A percentile compares a stretch with the other conserved stretches of the same genome.
These are phyloP conservation scores for Cladochytrium replicatum DNA, from an alignment of 192 early-diverging fungal species.

Conservation along the genomic window DNA sequence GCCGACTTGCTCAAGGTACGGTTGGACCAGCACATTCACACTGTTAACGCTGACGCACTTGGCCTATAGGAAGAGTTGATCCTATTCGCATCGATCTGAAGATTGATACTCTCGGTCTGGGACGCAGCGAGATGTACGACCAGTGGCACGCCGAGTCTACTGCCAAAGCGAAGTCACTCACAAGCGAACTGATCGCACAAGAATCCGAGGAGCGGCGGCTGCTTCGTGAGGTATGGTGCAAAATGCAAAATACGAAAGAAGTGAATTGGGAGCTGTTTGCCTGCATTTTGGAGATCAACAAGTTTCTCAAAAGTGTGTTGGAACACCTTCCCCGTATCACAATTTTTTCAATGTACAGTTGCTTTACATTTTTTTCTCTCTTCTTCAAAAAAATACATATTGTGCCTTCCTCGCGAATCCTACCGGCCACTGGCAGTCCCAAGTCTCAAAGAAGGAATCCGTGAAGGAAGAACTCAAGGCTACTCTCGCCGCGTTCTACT, in stretches of 20 bases:
- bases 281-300: too few relatives aligned
- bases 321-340: too few relatives aligned
- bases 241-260: too few relatives aligned
- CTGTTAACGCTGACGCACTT: too few relatives aligned
- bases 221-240: slow-evolving; percentile 45
- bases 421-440: slow-evolving; percentile 17
- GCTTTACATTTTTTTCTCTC: not conserved
- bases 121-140: slow-evolving; percentile 46
- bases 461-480: slow-evolving; percentile 52
- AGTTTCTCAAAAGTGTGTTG: too few relatives aligned
- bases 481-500: slow-evolving; percentile 60
- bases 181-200: slow-evolving; percentile 53
- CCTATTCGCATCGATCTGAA: slow-evolving; percentile 62
- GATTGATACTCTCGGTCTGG: slow-evolving; percentile 53
- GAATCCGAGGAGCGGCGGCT: slow-evolving; percentile 50
- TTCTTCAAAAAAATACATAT: not conserved
- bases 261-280: too few relatives aligned
- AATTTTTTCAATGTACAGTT: too few relatives aligned
- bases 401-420: not conserved
- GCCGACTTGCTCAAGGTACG: slow-evolving; percentile 41
- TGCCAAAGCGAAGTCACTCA: slow-evolving; percentile 47
- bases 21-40: too few relatives aligned
- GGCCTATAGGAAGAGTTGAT: slow-evolving; percentile 46
- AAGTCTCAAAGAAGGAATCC: slow-evolving; percentile 31
- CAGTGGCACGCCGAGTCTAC: slow-evolving; percentile 47